Evolutionary conservation across 1,139 yeast species (phyloP).

Genomic region (Saccharomyces hybrid): DNA sequence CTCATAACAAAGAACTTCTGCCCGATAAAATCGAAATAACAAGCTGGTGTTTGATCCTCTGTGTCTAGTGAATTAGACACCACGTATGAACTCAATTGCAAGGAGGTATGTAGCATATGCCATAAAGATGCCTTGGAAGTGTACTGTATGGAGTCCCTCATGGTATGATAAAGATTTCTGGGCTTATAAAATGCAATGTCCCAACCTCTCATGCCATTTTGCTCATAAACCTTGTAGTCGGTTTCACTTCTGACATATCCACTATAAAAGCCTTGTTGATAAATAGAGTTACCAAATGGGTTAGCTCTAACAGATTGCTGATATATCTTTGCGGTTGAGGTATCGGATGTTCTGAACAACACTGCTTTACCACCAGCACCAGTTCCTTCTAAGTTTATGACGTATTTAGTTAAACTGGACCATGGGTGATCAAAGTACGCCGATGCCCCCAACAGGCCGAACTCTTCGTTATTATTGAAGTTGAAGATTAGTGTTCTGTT

Average conservation of each 20-base stretch:
- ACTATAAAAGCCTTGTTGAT: conserved; percentile 74
- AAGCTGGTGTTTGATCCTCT: conserved; percentile 39
- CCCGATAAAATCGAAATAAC: conserved; percentile 58
- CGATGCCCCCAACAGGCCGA: conserved; percentile 78
- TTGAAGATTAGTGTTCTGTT: conserved; percentile 68
- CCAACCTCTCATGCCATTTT: conserved; percentile 69
- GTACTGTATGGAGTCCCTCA: conserved; percentile 59
- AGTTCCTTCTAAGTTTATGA: conserved; percentile 88
- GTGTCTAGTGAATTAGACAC: conserved; percentile 35
- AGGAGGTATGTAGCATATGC: conserved; percentile 71
- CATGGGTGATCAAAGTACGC: conserved; percentile 72
- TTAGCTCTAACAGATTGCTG: conserved; percentile 35
- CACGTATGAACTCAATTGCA: conserved; percentile 45
- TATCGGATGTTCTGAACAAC: conserved; percentile 76
- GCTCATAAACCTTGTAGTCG: conserved; percentile 67
- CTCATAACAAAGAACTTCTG: conserved; percentile 47
- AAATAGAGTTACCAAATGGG: conserved; percentile 76
- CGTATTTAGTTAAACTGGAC: conserved; percentile 54
- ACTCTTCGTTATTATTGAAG: conserved; percentile 86
- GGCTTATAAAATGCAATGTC: conserved; percentile 75
- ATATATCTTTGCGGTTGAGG: conserved; percentile 58
- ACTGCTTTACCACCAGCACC: conserved; percentile 90
- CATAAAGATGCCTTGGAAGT: conserved; percentile 57
- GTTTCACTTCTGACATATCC: conserved; percentile 76
- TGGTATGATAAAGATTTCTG: conserved; percentile 76